Evolutionary conservation across 306 rosid species (phyloP).

Genomic region (Quercus dentata): DNA sequence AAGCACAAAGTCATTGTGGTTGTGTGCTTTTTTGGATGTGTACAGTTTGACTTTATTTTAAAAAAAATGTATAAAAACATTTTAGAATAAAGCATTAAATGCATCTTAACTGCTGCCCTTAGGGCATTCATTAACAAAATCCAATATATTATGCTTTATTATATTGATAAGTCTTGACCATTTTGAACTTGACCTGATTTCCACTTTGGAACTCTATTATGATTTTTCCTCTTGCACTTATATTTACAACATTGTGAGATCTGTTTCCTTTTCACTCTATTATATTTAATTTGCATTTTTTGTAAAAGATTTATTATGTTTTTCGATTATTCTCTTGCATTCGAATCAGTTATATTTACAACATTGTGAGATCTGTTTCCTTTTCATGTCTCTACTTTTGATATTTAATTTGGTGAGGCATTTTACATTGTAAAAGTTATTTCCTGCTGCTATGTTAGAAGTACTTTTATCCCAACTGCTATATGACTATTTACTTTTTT

Average conservation of each 20-base stretch:
- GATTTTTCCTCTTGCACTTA: no score
- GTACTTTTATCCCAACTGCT: not conserved
- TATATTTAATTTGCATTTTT: no score
- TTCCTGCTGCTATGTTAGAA: not conserved
- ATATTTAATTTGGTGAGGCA: not conserved
- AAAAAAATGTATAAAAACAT: no score
- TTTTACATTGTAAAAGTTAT: not conserved
- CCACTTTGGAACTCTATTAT: not conserved
- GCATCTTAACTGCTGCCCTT: no score
- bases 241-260: no score
- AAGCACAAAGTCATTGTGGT: no score
- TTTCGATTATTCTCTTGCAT: not conserved
- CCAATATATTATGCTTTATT: not conserved
- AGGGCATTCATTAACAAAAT: no score
- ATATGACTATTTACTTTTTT: constrained; percentile 16
- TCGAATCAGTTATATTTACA: not conserved
- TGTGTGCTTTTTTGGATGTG: no score
- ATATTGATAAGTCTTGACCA: not conserved
- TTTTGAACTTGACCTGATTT: not conserved
- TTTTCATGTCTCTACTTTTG: not conserved
- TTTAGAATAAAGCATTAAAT: no score
- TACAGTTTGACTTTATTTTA: no score
- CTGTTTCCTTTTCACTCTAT: no score
- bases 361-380: not conserved
- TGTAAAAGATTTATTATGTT: no score